Conservation (phyloP, 1,139 yeast genomes). For the Pichia sp. region DNA sequence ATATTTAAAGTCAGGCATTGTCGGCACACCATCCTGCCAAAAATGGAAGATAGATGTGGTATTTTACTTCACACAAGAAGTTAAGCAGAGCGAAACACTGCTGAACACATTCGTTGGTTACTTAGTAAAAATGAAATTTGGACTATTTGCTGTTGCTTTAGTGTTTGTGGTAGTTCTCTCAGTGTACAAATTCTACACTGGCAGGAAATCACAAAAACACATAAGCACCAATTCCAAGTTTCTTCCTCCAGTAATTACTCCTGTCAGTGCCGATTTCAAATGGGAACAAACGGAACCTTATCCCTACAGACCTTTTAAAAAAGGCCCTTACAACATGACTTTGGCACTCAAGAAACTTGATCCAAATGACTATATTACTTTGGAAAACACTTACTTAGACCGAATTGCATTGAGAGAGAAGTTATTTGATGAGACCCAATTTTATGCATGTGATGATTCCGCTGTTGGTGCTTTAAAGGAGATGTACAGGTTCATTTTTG, state of each 20-base stretch:
- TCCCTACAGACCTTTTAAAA: constrained; percentile 1
- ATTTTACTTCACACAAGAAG: too few relatives aligned
- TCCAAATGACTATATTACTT: not conserved
- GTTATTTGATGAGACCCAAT: constrained; percentile 41
- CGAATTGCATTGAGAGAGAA: constrained; percentile 42
- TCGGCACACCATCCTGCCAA: too few relatives aligned
- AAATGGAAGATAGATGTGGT: too few relatives aligned
- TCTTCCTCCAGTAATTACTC: not conserved
- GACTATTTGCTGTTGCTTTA: not conserved
- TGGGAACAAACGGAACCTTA: not conserved
- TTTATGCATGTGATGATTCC: constrained; percentile 41
- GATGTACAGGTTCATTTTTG: constrained; percentile 46
- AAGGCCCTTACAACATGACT: constrained; percentile 1
- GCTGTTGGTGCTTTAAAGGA: constrained; percentile 50
- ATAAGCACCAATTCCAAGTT: not conserved
- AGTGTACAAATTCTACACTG: not conserved
- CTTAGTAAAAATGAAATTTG: too few relatives aligned
- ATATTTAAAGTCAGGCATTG: too few relatives aligned
- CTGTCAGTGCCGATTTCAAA: not conserved
- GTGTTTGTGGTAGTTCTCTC: not conserved
- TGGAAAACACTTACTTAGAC: constrained; percentile 36
- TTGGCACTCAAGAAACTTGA: constrained; percentile 1
- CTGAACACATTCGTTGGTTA: too few relatives aligned
- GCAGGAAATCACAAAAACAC: not conserved
- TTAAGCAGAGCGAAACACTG: too few relatives aligned